These are phyloP conservation scores for Phytophthora capsici DNA, from an alignment of 352 stramenopile species.

Conservation along the genomic window DNA sequence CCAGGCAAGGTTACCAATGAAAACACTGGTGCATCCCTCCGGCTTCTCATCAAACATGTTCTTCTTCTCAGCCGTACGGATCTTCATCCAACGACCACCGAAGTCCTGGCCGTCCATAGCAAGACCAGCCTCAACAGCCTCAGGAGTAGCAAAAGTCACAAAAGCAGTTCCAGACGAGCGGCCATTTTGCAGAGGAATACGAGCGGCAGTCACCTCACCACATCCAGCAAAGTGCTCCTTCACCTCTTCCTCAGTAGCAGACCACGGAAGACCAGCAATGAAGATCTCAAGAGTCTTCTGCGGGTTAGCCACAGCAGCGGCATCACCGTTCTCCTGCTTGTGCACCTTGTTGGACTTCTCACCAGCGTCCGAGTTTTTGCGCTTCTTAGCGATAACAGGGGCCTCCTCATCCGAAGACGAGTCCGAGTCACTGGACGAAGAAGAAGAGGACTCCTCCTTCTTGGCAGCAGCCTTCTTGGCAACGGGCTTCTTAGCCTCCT, in stretches of 20 bases:
- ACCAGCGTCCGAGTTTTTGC: slow-evolving; percentile 79
- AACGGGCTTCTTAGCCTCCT: slow-evolving; percentile 41
- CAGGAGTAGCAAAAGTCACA: slow-evolving; percentile 88
- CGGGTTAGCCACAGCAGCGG: slow-evolving; percentile 53
- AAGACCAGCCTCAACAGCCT: slow-evolving; percentile 83
- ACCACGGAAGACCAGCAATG: slow-evolving; percentile 96
- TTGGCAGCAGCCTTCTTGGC: slow-evolving; percentile 47
- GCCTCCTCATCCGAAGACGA: slow-evolving; percentile 77
- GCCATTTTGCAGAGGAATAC: slow-evolving; percentile 92
- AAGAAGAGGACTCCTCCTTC: slow-evolving; percentile 48
- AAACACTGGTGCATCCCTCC: slow-evolving; percentile 96
- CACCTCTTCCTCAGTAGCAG: slow-evolving; percentile 94
- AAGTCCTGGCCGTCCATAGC: slow-evolving; percentile 95
- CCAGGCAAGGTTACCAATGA: slow-evolving; percentile 98
- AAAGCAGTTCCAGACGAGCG: slow-evolving; percentile 95
- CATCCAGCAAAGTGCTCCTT: slow-evolving; percentile 94
- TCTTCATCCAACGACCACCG: slow-evolving; percentile 95
- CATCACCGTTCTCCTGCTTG: slow-evolving; percentile 77
- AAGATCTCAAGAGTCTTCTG: slow-evolving; percentile 76
- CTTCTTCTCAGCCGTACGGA: slow-evolving; percentile 88
- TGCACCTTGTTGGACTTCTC: slow-evolving; percentile 73
- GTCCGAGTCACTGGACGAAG: slow-evolving; percentile 49
- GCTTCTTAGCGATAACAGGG: slow-evolving; percentile 80
- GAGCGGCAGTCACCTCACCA: slow-evolving; percentile 85
- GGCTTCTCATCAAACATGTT: slow-evolving; percentile 92